phyloP scores from a whole-genome alignment of 2,329 filamentous ascomycete genomes.

The Daldinia sp. region DNA sequence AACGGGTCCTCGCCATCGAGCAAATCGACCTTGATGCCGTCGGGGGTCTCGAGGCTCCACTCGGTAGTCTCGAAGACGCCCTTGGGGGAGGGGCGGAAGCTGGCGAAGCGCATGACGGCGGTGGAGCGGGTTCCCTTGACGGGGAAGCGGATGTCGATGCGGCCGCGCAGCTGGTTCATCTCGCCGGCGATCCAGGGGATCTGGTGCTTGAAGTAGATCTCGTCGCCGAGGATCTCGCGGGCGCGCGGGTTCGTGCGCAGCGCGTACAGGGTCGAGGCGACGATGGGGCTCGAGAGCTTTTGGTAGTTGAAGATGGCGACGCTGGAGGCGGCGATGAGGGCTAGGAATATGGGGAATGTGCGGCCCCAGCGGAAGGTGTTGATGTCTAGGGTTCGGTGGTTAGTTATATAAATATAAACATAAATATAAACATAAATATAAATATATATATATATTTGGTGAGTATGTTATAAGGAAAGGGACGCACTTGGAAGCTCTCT shows the following conservation, averaged over 20 bases:
- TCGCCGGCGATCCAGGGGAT: conserved; percentile 87
- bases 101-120: conserved; percentile 84
- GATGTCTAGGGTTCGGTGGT: conserved; percentile 40
- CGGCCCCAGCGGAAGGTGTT: conserved; percentile 72
- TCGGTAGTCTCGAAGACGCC: conserved; percentile 85
- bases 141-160: conserved; percentile 87
- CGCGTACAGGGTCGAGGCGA: conserved; percentile 91
- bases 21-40: conserved; percentile 75
- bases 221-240: conserved; percentile 83
- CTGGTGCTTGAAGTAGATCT: conserved; percentile 82
- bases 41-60: conserved; percentile 83
- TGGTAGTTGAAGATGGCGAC: conserved; percentile 99
- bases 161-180: conserved; percentile 93
- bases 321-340: conserved; percentile 76
- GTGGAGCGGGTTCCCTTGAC: conserved; percentile 81
- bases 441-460: background rate
- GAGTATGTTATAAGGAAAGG: background rate
- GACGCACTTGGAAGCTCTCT: conserved; percentile 72
- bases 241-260: conserved; percentile 83
- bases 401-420: background rate
- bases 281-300: conserved; percentile 86
- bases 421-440: too few species aligned
- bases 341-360: conserved; percentile 84
- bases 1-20: conserved; percentile 83
- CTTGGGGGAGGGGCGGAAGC: conserved; percentile 72